Evolutionary conservation across 768 basidiomycete species (phyloP).

Genomic region (Podaxis pistillaris): DNA sequence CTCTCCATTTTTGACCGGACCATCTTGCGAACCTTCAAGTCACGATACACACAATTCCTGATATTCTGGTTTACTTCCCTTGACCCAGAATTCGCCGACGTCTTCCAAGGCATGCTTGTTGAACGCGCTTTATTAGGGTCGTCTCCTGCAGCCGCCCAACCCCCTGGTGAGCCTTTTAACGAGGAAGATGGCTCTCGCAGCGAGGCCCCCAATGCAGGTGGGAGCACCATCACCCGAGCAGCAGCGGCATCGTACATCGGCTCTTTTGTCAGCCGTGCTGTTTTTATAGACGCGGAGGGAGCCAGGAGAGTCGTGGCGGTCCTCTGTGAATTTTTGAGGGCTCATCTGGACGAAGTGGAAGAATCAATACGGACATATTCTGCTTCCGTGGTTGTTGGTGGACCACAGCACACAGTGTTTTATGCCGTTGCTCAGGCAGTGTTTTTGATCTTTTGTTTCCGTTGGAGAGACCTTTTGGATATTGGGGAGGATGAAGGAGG

Average conservation of each 20-base stretch:
- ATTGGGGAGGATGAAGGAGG: conserved; percentile 55
- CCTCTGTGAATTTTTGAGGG: conserved; percentile 83
- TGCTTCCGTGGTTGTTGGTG: conserved; percentile 16
- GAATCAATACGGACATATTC: conserved; percentile 41
- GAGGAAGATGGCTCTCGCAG: conserved; percentile 11
- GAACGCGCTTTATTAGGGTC: conserved; percentile 72
- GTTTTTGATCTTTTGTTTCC: conserved; percentile 96
- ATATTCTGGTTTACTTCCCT: conserved; percentile 95
- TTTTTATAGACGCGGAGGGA: conserved; percentile 75
- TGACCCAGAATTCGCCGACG: conserved; percentile 83
- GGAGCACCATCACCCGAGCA: conserved; percentile 65
- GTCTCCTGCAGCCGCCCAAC: conserved; percentile 21
- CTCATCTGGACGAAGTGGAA: conserved; percentile 73
- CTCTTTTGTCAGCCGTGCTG: conserved; percentile 86
- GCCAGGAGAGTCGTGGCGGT: conserved; percentile 73
- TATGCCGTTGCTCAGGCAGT: conserved; percentile 91
- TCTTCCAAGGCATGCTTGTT: conserved; percentile 94
- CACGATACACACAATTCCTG: conserved; percentile 96
- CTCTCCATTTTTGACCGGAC: conserved; percentile 92
- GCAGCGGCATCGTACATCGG: conserved; percentile 95
- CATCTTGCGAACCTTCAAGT: conserved; percentile 94
- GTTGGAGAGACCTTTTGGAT: conserved; percentile 85
- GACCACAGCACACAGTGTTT: conserved; percentile 64
- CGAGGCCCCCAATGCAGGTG: conserved; percentile 27
- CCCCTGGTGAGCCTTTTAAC: neutral